Conservation (phyloP, 768 basidiomycete species). For the Leccinum boreale region DNA sequence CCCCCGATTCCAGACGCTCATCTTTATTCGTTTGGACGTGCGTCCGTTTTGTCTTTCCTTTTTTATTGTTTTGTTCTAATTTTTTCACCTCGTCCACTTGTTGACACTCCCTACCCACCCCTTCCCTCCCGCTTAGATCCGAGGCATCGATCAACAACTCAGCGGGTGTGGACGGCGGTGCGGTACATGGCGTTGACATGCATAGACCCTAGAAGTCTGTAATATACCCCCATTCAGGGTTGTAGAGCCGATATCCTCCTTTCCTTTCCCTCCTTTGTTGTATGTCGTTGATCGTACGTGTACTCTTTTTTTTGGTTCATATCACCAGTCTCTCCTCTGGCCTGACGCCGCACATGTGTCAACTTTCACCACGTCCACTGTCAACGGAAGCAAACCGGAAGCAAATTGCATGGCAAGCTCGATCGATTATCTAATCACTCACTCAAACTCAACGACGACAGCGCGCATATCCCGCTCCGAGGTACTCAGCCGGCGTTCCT, state of each 20-base stretch:
- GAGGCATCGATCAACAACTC: neutral
- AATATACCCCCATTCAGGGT: neutral
- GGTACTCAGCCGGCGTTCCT: neutral
- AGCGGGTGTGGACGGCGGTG: neutral
- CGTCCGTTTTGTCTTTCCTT: neutral
- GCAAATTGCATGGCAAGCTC: neutral
- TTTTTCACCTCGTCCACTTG: neutral
- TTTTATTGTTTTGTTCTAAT: neutral
- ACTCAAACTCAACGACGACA: slow-evolving; percentile 13
- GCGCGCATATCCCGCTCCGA: slow-evolving; percentile 7
- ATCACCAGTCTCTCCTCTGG: neutral
- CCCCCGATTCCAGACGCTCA: neutral
- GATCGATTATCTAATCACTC: neutral
- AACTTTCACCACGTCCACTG: neutral
- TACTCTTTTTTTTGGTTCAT: neutral
- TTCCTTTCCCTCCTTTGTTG: neutral
- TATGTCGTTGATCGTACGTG: neutral
- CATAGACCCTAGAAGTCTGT: neutral
- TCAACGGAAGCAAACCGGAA: neutral
- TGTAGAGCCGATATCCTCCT: neutral
- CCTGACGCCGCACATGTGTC: neutral
- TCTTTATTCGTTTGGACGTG: slow-evolving; percentile 1
- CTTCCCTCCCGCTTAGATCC: neutral
- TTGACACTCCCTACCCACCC: neutral
- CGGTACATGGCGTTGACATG: neutral